Conservation (phyloP, 257 asterid species). For the Buddleja alternifolia region DNA sequence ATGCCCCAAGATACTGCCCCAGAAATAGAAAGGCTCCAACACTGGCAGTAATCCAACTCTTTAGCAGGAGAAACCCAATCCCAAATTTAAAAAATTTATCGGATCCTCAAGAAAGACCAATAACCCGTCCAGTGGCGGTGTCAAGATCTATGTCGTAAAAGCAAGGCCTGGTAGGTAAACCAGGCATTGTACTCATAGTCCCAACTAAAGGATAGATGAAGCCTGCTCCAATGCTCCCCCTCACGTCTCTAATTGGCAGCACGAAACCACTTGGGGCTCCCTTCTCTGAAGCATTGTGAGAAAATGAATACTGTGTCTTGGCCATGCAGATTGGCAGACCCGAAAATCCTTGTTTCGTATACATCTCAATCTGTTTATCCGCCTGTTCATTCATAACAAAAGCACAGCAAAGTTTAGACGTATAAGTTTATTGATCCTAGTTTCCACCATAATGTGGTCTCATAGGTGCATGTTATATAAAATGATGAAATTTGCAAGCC, state of each 20-base stretch:
- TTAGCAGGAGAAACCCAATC: neutral
- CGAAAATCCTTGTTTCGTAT: conserved; percentile 86
- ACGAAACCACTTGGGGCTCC: conserved; percentile 93
- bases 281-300: conserved; percentile 74
- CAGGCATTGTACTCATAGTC: conserved; percentile 99
- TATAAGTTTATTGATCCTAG: too few species aligned
- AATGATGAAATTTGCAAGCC: too few species aligned
- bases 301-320: conserved; percentile 94
- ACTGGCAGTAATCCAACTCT: too few species aligned
- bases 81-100: neutral
- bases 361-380: conserved; percentile 91
- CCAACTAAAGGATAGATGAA: conserved; percentile 94
- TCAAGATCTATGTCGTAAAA: conserved; percentile 92
- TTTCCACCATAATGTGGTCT: too few species aligned
- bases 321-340: conserved; percentile 97
- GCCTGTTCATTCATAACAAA: conserved; percentile 53
- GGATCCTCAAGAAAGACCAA: conserved; percentile 80
- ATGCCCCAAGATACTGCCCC: neutral
- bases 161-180: conserved; percentile 97
- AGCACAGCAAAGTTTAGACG: neutral
- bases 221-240: conserved; percentile 97
- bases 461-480: too few species aligned
- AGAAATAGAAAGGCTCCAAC: neutral
- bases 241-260: conserved; percentile 86
- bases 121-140: conserved; percentile 75